Evolutionary conservation across 306 rosid genomes (phyloP).

Genomic region (Cucurbita argyrosperma): DNA sequence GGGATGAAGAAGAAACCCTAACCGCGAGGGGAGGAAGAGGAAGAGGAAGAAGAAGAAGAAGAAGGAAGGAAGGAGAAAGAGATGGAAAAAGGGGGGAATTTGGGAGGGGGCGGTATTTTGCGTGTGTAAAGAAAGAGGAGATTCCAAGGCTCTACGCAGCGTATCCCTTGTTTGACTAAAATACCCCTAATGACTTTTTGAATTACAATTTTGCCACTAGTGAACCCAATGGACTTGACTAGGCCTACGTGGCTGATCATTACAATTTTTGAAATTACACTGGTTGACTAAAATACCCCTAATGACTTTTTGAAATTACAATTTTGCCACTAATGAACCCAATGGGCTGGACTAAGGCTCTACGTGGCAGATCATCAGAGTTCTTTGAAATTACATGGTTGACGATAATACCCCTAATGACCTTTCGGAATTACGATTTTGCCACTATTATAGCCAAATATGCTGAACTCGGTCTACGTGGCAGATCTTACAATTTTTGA

Average conservation of each 20-base stretch:
- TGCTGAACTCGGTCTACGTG: too few species aligned
- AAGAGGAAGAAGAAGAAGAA: background rate
- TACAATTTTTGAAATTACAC: too few species aligned
- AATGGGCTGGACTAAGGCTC: too few species aligned
- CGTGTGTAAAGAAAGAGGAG: constrained; percentile 5
- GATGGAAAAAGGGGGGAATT: background rate
- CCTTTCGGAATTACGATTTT: too few species aligned
- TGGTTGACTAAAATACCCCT: too few species aligned
- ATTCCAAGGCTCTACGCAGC: constrained; percentile 5
- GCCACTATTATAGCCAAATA: too few species aligned
- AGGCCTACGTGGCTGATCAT: background rate
- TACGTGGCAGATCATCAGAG: too few species aligned
- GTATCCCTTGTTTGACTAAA: background rate
- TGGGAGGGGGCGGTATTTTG: constrained; percentile 1
- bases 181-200: background rate
- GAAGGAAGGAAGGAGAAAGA: background rate
- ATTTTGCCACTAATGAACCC: too few species aligned
- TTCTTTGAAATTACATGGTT: too few species aligned
- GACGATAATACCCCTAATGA: too few species aligned
- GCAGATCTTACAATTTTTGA: too few species aligned
- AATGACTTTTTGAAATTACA: too few species aligned
- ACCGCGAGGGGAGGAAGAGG: constrained; percentile 9
- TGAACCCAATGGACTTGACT: background rate
- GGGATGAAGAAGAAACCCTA: constrained; percentile 54
- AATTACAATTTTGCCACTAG: background rate